phyloP scores from a whole-genome alignment of 225 moss, liverwort and hornwort genomes.

The Pseudoscleropodium purum region DNA sequence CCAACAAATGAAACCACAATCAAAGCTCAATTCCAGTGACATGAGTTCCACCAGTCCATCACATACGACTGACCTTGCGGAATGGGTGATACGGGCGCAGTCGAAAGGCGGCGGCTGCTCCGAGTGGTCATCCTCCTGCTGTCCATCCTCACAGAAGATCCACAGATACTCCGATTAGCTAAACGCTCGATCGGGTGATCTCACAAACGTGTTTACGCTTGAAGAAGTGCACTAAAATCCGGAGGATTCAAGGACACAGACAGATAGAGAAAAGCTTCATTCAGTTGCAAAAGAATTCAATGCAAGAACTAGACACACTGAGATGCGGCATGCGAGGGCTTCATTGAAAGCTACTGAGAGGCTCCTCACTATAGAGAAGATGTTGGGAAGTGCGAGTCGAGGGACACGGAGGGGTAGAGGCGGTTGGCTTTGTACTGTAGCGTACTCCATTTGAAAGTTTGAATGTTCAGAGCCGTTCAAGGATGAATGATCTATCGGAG shows the following conservation, averaged over 20 bases:
- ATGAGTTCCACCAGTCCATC: not conserved
- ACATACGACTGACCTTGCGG: not conserved
- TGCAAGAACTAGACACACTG: not conserved
- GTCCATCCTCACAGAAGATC: not conserved
- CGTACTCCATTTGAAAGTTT: not conserved
- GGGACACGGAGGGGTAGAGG: accelerated
- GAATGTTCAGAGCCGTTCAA: not conserved
- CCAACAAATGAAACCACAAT: not conserved
- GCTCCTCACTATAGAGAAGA: accelerated
- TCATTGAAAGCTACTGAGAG: not conserved
- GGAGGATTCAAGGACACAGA: not conserved
- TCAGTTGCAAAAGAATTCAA: too few relatives aligned
- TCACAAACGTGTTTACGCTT: not conserved
- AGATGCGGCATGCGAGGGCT: not conserved
- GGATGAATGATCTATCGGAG: not conserved
- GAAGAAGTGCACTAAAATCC: too few relatives aligned
- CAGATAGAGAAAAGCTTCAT: not conserved
- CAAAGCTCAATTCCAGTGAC: too few relatives aligned
- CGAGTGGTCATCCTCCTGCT: conserved; percentile 12
- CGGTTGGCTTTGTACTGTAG: not conserved
- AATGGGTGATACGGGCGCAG: not conserved
- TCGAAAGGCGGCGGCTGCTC: conserved; percentile 1
- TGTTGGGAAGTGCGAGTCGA: not conserved
- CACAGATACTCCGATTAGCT: not conserved
- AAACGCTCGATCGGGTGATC: not conserved